Evolutionary conservation across 2,329 filamentous ascomycete genomes (phyloP), one percentile per base, ranked within the genome.

Genomic region (Tolypocladium ovalisporum): DNA sequence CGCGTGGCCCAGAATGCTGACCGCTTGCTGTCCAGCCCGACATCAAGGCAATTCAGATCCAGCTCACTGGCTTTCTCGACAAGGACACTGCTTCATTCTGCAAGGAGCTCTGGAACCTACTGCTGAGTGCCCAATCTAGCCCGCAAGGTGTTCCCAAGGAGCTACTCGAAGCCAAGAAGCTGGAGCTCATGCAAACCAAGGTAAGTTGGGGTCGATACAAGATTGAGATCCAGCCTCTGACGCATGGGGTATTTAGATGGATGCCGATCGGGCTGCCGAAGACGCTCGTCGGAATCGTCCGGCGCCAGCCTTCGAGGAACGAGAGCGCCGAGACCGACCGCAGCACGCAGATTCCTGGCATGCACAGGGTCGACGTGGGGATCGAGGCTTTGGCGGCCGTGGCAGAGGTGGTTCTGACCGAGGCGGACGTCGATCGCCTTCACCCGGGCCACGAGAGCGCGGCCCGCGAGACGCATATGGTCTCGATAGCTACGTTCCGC

Each of bases 151-250:
- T 99, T 15, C 93, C 94, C 0, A 93, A 96, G 71, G 92, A 97
- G 72, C 79, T 99, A 47, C 76, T 99, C 3, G 94, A 99, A 70
- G 92, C 93, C 0, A 99, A 99, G 79, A 99, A 97, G 74, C 76
- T 89, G 51, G 94, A 99, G 73, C 78, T 99, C 53, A 90, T 94
- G 61, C 90, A 97, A 73, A 91, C 97, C 73, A 96, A 96, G 86
- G 93, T 95, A 71, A 37, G 69, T 44, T 32, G 10, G 15, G 17
- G 10, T n/a, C 3, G 42, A 32, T 3, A 17, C 12, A 15, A 27
- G n/a, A 10, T n/a, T 6, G 19, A 27, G 9, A n/a, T 4, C 7
- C 29, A 57, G 53, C 8, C 13, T 5, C 59, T 64, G 27, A 62
- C 24, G 6, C 13, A 19, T 19, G 8, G 57, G 35, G n/a, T 36